A percentile compares a stretch with the other conserved stretches of the same genome.
Evolutionary conservation across 202 grass and related monocot genomes (phyloP).

Genomic region (Tripidium arundinaceum): DNA sequence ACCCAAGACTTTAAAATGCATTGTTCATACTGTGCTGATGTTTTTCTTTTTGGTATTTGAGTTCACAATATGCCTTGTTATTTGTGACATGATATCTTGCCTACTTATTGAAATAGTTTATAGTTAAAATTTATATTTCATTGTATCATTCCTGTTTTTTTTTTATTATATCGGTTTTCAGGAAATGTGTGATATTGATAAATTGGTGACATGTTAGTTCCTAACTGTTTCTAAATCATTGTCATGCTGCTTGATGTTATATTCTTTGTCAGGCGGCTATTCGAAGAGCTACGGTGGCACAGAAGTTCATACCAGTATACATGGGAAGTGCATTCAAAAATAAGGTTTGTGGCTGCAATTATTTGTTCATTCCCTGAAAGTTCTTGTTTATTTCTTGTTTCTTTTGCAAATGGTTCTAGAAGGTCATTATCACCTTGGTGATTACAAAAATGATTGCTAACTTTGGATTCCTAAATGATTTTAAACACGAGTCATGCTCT

Average conservation of each 20-base stretch:
- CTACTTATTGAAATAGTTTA: constrained; percentile 4
- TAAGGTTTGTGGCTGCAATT: constrained; percentile 55
- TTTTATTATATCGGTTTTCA: not conserved
- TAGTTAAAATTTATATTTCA: constrained; percentile 10
- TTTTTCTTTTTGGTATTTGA: not conserved
- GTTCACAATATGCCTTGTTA: not conserved
- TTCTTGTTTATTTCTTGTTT: not conserved
- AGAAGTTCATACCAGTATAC: constrained; percentile 91
- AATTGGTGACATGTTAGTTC: not conserved
- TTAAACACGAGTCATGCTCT: not conserved
- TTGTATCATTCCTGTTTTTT: not conserved
- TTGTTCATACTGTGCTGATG: not conserved
- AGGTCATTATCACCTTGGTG: not conserved
- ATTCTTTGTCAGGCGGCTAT: constrained; percentile 72
- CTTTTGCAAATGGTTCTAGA: not conserved
- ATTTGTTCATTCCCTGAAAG: not conserved
- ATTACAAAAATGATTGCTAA: constrained; percentile 1
- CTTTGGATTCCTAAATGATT: not conserved
- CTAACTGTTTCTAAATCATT: constrained; percentile 4
- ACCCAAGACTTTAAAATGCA: too few relatives aligned
- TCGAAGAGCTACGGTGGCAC: constrained; percentile 77
- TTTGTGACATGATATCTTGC: not conserved
- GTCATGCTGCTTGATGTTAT: constrained; percentile 10
- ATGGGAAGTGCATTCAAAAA: constrained; percentile 99
- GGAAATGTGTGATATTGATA: not conserved